A percentile compares a stretch with the other conserved stretches of the same genome.
Evolutionary conservation across 2,329 filamentous ascomycete species (phyloP).

Genomic region (Venturia oleaginea): DNA sequence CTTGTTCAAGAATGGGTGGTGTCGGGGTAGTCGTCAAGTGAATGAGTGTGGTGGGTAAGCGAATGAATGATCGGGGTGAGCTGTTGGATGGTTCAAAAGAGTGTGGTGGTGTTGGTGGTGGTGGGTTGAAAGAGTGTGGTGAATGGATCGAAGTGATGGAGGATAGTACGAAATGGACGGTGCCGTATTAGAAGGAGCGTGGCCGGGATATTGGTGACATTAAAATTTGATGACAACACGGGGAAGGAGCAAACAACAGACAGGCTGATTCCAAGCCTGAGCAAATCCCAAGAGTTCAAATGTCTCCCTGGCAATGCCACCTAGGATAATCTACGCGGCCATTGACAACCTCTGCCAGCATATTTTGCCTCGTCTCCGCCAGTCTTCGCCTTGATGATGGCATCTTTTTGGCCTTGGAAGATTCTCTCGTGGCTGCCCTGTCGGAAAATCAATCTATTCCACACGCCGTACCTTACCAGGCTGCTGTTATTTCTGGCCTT

Average conservation of each 20-base stretch:
- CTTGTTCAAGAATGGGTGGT: background rate
- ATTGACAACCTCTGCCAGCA: background rate
- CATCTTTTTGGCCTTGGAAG: background rate
- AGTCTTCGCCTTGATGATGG: background rate
- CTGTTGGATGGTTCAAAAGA: background rate
- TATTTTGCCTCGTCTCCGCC: background rate
- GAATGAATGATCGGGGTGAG: background rate
- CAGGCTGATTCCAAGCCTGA: background rate
- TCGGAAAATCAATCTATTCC: background rate
- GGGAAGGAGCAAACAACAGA: background rate
- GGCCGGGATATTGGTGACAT: background rate
- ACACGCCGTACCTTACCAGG: slow-evolving; percentile 2
- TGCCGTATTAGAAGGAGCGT: background rate
- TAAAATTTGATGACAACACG: slow-evolving; percentile 4
- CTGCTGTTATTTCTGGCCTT: background rate
- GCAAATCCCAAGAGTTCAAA: background rate
- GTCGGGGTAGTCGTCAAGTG: background rate
- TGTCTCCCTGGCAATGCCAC: background rate
- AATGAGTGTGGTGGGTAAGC: background rate
- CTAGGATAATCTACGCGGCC: background rate
- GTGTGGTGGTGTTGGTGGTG: background rate
- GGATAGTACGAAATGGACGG: background rate
- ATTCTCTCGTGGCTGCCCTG: background rate
- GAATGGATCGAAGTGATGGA: background rate
- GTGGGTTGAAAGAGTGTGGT: background rate